Evolutionary conservation across 2,329 filamentous ascomycete species (phyloP), one percentile per base, ranked within the genome.

Genomic region (Elsinoe batatas): DNA sequence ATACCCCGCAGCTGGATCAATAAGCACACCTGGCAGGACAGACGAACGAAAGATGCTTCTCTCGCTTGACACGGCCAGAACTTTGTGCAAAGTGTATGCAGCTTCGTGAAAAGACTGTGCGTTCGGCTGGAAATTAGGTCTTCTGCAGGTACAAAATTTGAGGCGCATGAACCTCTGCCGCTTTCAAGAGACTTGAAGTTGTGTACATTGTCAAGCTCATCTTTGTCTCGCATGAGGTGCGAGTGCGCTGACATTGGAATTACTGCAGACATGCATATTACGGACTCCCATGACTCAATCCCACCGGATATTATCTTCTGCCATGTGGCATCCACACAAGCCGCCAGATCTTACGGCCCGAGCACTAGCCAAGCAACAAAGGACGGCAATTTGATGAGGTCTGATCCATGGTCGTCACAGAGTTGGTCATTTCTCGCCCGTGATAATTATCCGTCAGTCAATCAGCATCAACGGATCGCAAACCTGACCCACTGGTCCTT

Each of bases 271-370:
- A 30, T 30, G 4, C 26, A 30, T 5, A 38, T 38, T 38, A 38
- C 36, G 13, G 13, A 38, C 13, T 38, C 36, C 6, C 40, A 26
- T 44, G 40, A 44, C 40, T 44, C 40, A 22, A 12, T n/a, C 20
- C 3, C n/a, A 22, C 38, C 13, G 40, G 10, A 18, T 26, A 20
- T 18, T 44, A 44, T 26, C 40, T 44, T 13, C 18, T 15, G 40
- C 40, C 40, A 44, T 44, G 40, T 44, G 40, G 40, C 40, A 44
- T 26, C 20, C 40, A 44, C 17, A 44, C 26, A 12, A 44, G 40
- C 40, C 40, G 40, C 40, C 5, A 44, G 40, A 44, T 44, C 40
- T 44, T 44, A 22, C n/a, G n/a, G n/a, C 40, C 40, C 40, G 40
- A 44, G 40, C 17, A 44, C 17, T 15, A 22, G 40, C 40, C 40